Evolutionary conservation across 306 rosid species (phyloP).

Genomic region (Prunus dulcis): DNA sequence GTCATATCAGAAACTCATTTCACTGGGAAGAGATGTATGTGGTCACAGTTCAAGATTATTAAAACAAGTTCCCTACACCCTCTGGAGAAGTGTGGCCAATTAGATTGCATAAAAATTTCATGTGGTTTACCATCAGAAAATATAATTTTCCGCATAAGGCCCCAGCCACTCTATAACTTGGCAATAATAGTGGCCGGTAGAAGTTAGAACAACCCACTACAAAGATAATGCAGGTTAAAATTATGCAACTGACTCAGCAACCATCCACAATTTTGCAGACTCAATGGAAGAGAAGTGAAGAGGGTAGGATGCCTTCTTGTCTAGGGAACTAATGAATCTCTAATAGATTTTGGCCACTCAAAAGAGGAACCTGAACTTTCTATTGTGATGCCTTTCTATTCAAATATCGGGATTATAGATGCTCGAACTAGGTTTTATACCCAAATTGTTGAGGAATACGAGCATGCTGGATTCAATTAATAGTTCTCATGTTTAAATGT

Average conservation of each 20-base stretch:
- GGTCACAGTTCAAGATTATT: background rate
- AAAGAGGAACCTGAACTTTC: background rate
- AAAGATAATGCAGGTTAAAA: background rate
- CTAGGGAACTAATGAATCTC: background rate
- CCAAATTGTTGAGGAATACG: background rate
- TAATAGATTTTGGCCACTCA: background rate
- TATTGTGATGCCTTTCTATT: background rate
- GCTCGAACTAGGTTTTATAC: background rate
- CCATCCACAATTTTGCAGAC: background rate
- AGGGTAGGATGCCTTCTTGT: background rate
- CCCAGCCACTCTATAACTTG: background rate
- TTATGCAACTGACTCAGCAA: background rate
- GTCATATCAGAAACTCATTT: background rate
- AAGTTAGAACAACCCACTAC: background rate
- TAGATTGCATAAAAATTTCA: background rate
- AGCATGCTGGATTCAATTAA: background rate
- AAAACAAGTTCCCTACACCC: background rate
- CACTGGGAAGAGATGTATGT: background rate
- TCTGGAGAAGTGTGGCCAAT: background rate
- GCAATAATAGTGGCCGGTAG: background rate
- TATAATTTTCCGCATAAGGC: background rate
- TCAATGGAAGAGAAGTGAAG: background rate
- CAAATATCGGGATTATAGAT: background rate
- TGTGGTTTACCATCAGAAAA: background rate
- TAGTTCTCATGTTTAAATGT: background rate